Evolutionary conservation across 495 filamentous ascomycete species (phyloP), one percentile per base, ranked within the genome.

Genomic region (Emericellopsis terricola): DNA sequence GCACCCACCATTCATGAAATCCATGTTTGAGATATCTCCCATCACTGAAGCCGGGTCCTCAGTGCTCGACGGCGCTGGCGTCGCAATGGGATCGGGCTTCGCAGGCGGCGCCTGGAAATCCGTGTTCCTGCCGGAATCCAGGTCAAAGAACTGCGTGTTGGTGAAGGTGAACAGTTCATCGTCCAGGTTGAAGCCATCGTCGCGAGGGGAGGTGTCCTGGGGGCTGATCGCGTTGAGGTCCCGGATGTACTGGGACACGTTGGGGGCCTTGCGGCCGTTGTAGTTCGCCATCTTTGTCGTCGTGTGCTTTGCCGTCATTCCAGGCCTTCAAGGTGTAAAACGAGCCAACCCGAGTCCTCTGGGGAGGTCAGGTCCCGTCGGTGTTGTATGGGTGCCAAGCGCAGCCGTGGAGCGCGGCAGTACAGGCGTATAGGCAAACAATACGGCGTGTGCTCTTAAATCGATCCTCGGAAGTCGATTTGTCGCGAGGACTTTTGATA

Each of bases 71-170:
- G 48, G 33, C 27, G 46, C 41, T 8, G 52, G 43, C 20, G 52
- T 49, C 17, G 49, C 44, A 28, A 41, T 26, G 15, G 31, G 32
- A 26, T 51, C 53, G 2, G 56, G 45, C 44, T 56, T 53, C 28
- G 42, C 41, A 5, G 36, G 21, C 33, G 45, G 49, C 10, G 52
- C 48, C 20, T 55, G 55, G 43, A 53, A 59, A 38, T 57, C 45
- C 26, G 51, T 53, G 42, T 46, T 49, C 28, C 51, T 50, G 20
- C 56, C 48, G 11, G 49, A 46, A 31, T 94, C 87, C 50, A 83
- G 86, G 54, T 94, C 85, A 53, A 81, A 81, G 64, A 94, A 96
- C 38, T 89, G 76, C 31, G 81, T 72, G 55, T 94, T 94, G 38
- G 84, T 91, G 66, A 94, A 93, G 42, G 91, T 64, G 19, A 78